Evolutionary conservation across 2,329 filamentous ascomycete species (phyloP), one percentile per base, ranked within the genome.

Genomic region (Monilinia vaccinii-corymbosi): DNA sequence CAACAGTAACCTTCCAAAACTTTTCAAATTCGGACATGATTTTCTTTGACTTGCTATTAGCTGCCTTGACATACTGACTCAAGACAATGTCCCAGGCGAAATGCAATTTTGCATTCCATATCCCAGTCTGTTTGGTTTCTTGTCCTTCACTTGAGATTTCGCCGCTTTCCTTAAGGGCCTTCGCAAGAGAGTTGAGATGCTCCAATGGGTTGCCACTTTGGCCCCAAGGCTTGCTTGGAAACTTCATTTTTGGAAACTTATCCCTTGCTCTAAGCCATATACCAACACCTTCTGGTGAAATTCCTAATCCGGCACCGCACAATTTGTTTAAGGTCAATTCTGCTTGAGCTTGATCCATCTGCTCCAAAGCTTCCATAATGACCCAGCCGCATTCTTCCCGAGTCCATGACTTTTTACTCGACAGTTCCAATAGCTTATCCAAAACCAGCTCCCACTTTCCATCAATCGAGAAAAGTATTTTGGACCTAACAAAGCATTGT

Each of bases 41-140:
- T 4, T 61, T 64, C 28, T 66, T 73, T 23, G 73, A 70, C 6
- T 71, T 68, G 2, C 65, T 59, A 34, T 64, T 62, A 6, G 62
- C 62, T 34, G 71, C 67, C 56, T 75, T 72, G 31, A 76, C 65
- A 64, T 79, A 84, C 61, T 80, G 76, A 1, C 70, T 74, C n/a
- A 96, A 73, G 23, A 97, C 82, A 31, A 92, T 75, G 64, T 89
- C 84, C 94, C 93, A 97, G 0, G 91, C 89, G 71, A 95, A 96
- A 68, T 91, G 89, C 59, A 95, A 78, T 69, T 91, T 88, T 1
- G 88, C 83, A 60, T 85, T 91, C 80, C 90, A 92, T 63, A 85
- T 86, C 21, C 88, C 86, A 62, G 88, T 86, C 70, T 75, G 73
- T 53, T 69, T 71, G 8, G 66, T 71, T 23, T 73, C 68, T 25